Base-by-base conservation (phyloP, 2,329 filamentous ascomycete genomes). In the Neocucurbitaria cava region DNA sequence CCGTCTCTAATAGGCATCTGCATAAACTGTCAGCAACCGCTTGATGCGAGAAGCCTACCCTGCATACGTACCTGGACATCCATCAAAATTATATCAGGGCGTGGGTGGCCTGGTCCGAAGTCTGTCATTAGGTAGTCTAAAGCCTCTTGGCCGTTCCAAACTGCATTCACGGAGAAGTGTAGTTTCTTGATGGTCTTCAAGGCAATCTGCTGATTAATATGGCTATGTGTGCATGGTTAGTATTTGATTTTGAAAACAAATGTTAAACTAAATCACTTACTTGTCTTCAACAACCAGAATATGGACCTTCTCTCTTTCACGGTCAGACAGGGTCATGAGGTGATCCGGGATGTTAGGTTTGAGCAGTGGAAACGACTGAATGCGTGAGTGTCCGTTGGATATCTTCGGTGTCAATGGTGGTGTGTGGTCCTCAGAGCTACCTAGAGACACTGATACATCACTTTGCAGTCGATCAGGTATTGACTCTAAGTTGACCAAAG, bases 201-300 rank as follows among this genome's bases (percentile, higher is more conserved):
- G 2, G 90, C 90, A 59, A 92, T 91, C 68, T 90, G 88, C 68
- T 91, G 88, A 62, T 91, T 91, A 58, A 89, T 88, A 61, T 71
- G 75, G 72, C 77, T 69, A 47, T 30, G 49, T 30, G 11, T 15
- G 43, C 24, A 17, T 23, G 38, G 56, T 59, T 41, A 62, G 49
- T 31, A 28, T 10, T 49, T 21, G 11, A 15, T 24, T 4, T 6
- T 23, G 11, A 15, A n/a, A 9, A 40, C 2, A 2, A 23, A 24
- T 40, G 13, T 24, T 11, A n/a, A n/a, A n/a, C n/a, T n/a, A n/a
- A n/a, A 23, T 15, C 10, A 80, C 85, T 79, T 78, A 87, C 85
- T 93, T 92, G 70, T 94, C 91, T 75, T 94, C 91, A 1, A 93
- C 90, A 1, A 95, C 85, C 18, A 94, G 76, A n/a, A 94, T 80